Evolutionary conservation across 352 stramenopile genomes (phyloP), one percentile per base, ranked within the genome.

Genomic region (Peronospora destructor): DNA sequence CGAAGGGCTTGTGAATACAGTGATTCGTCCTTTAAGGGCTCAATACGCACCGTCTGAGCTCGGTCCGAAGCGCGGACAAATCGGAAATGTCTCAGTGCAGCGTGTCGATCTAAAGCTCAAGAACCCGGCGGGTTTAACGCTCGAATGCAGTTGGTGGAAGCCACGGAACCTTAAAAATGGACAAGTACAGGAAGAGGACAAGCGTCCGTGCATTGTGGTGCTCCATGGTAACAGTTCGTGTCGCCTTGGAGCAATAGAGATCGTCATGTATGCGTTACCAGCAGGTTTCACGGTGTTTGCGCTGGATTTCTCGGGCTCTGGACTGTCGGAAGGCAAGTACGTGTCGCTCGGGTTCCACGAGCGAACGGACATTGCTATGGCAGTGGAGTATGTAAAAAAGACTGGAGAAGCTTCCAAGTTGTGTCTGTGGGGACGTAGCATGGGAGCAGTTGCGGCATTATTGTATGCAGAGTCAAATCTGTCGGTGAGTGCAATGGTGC

Each of bases 61-160:
- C 9, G 80, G 80, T 0, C 76, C 77, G 1, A 84, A 66, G 53
- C 67, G 66, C 35, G 47, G 69, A 23, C 54, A 87, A 40, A 64
- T 92, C 35, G 64, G 66, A 29, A 63, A 76, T 37, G 62, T 84
- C 2, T 65, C 75, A n/a, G 77, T 82, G 25, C 64, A 85, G 13
- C 78, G 82, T 17, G 48, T 77, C 17, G 82, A 92, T 44, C 26
- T 92, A 5, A 68, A 81, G 53, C 79, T 92, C 29, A 84, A 84
- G 64, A 91, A 91, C 30, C 56, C 65, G 14, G 79, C 66, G 9
- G 79, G 79, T 3, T 82, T 78, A 40, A 84, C 77, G 16, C 69
- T 91, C 64, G 75, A 92, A 49, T 92, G 82, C 65, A 92, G 82
- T 53, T 92, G 82, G 82, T 92, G 82, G 82, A 87, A 88, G 59